Percentiles rank a stretch among this genome's conserved stretches.
phyloP scores from a whole-genome alignment of 2,329 filamentous ascomycete genomes.

The Helotiales sp. region DNA sequence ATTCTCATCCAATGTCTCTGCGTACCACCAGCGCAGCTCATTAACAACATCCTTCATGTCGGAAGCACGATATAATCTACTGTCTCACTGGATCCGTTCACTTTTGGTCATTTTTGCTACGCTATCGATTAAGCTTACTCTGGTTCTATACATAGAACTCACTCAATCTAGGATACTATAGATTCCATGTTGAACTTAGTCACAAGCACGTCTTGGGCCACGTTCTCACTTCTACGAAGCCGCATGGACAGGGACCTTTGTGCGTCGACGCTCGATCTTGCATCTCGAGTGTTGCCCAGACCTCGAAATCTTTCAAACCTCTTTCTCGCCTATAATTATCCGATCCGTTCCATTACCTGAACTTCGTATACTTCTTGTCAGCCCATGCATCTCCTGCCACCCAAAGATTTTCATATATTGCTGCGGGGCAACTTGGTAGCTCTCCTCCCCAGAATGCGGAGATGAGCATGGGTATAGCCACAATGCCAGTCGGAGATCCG shows the following conservation, averaged over 20 bases:
- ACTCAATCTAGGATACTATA: constrained; percentile 24
- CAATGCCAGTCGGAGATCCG: constrained; percentile 11
- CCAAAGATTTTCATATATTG: constrained; percentile 21
- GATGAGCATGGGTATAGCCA: constrained; percentile 8
- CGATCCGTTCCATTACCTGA: constrained; percentile 16
- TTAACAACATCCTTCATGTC: not conserved
- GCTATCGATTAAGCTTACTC: constrained; percentile 20
- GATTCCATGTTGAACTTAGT: constrained; percentile 22
- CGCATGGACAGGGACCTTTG: constrained; percentile 5
- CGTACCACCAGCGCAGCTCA: not conserved
- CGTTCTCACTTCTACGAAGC: constrained; percentile 16
- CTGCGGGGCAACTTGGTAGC: constrained; percentile 14
- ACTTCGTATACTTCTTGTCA: constrained; percentile 25
- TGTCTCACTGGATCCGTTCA: constrained; percentile 14
- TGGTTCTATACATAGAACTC: constrained; percentile 27
- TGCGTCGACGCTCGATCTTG: constrained; percentile 6
- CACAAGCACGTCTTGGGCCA: constrained; percentile 25
- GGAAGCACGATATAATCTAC: constrained; percentile 7
- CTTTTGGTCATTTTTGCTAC: constrained; percentile 12
- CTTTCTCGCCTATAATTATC: constrained; percentile 25
- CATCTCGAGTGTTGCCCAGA: constrained; percentile 4
- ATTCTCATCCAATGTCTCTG: not conserved
- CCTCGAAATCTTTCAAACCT: not conserved
- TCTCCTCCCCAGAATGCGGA: constrained; percentile 14
- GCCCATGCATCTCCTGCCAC: constrained; percentile 12